phyloP scores from a whole-genome alignment of 768 basidiomycete genomes.

The Pulveroboletus sp. region DNA sequence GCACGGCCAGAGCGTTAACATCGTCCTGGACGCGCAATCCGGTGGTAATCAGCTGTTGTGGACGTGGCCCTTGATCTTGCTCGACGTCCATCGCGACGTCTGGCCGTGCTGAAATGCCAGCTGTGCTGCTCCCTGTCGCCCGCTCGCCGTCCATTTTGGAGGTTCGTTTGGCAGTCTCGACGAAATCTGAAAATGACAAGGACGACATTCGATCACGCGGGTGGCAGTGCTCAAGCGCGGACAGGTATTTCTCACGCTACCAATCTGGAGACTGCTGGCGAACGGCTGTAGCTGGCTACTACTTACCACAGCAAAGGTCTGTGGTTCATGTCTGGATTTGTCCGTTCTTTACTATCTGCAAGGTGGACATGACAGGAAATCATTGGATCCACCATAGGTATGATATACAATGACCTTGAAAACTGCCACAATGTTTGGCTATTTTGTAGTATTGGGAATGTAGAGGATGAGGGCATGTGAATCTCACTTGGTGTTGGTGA shows the following conservation, averaged over 20 bases:
- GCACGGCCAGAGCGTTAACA: neutral
- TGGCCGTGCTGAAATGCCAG: neutral
- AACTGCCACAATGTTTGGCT: too few relatives aligned
- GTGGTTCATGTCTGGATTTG: constrained; percentile 39
- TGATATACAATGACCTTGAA: too few relatives aligned
- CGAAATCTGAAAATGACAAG: constrained; percentile 26
- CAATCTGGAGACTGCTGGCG: constrained; percentile 19
- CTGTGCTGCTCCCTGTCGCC: constrained; percentile 2
- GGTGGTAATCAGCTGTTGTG: neutral
- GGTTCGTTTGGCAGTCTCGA: constrained; percentile 8
- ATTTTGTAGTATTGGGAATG: too few relatives aligned
- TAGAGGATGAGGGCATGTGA: too few relatives aligned
- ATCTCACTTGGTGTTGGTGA: too few relatives aligned
- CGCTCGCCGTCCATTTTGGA: constrained; percentile 23
- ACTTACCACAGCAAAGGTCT: constrained; percentile 40
- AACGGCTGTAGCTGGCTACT: too few relatives aligned
- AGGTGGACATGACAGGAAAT: too few relatives aligned
- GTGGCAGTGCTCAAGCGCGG: constrained; percentile 19
- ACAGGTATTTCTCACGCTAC: neutral
- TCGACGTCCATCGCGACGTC: constrained; percentile 24
- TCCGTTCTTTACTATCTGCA: constrained; percentile 21
- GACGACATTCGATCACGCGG: constrained; percentile 21
- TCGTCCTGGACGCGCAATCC: constrained; percentile 1
- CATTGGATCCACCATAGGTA: too few relatives aligned
- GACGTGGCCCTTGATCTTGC: constrained; percentile 6